Conservation (phyloP, 2,329 filamentous ascomycete species). For the Cladorrhinum sp. region DNA sequence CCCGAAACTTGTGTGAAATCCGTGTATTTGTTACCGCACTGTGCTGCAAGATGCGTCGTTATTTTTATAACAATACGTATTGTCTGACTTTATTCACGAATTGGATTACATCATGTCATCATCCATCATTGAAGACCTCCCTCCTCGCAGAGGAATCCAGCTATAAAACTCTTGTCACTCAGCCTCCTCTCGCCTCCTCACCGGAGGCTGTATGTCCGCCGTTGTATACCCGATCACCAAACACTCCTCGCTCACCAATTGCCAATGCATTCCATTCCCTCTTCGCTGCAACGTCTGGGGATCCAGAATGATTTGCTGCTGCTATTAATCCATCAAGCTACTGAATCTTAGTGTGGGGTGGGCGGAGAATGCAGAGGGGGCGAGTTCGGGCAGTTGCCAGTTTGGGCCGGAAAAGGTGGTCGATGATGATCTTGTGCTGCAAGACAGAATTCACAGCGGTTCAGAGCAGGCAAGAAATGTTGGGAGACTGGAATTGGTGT, state of each 20-base stretch:
- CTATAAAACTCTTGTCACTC: not conserved
- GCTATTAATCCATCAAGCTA: not conserved
- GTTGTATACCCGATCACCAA: not conserved
- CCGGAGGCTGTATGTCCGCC: not conserved
- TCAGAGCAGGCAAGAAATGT: not conserved
- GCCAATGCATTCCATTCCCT: not conserved
- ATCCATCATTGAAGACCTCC: not conserved
- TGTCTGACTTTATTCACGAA: not conserved
- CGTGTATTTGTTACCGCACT: not conserved
- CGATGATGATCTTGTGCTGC: constrained; percentile 9
- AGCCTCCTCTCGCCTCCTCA: not conserved
- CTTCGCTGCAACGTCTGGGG: not conserved
- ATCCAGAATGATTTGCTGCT: not conserved
- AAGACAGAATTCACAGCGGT: no score
- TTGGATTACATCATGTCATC: not conserved
- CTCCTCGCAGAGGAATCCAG: not conserved
- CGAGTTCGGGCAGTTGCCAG: constrained; percentile 4
- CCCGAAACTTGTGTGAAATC: constrained; percentile 7
- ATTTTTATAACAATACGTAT: not conserved
- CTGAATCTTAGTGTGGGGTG: not conserved
- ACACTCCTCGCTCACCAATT: not conserved
- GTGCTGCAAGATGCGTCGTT: not conserved
- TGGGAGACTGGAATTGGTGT: not conserved
- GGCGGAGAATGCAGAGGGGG: constrained; percentile 13
- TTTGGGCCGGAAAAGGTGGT: constrained; percentile 13